Conservation (phyloP, 805 yeast species). For the Ogataea wickerhamii region DNA sequence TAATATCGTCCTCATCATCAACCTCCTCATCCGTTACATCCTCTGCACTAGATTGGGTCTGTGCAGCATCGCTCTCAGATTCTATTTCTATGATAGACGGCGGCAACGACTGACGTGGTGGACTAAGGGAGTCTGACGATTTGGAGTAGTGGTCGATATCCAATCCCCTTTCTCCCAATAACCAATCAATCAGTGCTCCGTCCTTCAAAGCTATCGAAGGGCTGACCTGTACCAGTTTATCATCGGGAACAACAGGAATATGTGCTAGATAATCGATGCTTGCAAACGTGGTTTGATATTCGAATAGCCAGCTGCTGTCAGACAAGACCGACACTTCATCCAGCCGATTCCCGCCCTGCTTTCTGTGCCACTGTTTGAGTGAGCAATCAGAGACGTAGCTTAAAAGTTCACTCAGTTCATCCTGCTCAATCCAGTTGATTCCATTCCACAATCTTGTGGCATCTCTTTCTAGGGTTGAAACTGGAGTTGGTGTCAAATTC, state of each 20-base stretch:
- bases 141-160: not conserved
- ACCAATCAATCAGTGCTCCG: constrained; percentile 11
- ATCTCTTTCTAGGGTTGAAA: constrained; percentile 25
- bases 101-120: constrained; percentile 2
- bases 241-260: constrained; percentile 8
- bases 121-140: constrained; percentile 5
- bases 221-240: constrained; percentile 4
- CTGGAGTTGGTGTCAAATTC: constrained; percentile 32
- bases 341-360: constrained; percentile 8
- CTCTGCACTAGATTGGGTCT: constrained; percentile 6
- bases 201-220: constrained; percentile 6
- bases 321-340: constrained; percentile 21
- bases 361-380: constrained; percentile 18
- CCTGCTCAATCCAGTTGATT: constrained; percentile 41
- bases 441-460: constrained; percentile 21
- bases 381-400: constrained; percentile 27
- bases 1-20: too few relatives aligned
- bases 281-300: constrained; percentile 33
- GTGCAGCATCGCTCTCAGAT: constrained; percentile 10
- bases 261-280: constrained; percentile 16
- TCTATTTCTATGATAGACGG: constrained; percentile 10
- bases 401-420: constrained; percentile 34
- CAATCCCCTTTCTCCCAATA: constrained; percentile 2
- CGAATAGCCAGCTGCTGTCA: constrained; percentile 20
- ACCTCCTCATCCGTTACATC: constrained; percentile 21